phyloP scores from a whole-genome alignment of 495 filamentous ascomycete genomes.

The Pseudoneurospora amorphoporcata region DNA sequence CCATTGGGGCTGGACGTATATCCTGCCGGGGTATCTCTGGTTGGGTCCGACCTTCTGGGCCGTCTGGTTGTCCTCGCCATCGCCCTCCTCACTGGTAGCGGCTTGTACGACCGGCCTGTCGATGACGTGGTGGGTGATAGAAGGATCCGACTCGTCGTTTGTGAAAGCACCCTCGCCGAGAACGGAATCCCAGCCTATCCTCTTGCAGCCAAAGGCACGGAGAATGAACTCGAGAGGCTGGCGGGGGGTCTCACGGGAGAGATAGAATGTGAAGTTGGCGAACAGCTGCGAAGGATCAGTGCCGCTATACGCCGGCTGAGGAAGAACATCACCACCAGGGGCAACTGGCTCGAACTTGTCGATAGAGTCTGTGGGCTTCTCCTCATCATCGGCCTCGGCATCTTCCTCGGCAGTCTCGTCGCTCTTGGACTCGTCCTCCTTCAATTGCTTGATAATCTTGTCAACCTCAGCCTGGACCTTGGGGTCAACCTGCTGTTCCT shows the following conservation, averaged over 20 bases:
- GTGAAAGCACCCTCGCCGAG: conserved; percentile 89
- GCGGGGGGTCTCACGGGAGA: conserved; percentile 88
- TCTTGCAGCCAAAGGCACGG: conserved; percentile 88
- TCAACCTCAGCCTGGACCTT: conserved; percentile 46
- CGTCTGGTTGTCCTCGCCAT: conserved; percentile 46
- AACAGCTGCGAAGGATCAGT: conserved; percentile 60
- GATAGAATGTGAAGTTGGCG: conserved; percentile 76
- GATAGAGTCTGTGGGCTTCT: conserved; percentile 52
- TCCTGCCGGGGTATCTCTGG: conserved; percentile 73
- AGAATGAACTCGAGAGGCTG: conserved; percentile 89
- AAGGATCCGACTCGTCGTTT: conserved; percentile 69
- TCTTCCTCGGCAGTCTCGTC: conserved; percentile 34
- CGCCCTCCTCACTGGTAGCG: conserved; percentile 47
- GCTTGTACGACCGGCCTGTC: conserved; percentile 67
- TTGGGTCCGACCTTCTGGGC: conserved; percentile 40
- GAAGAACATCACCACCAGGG: conserved; percentile 74
- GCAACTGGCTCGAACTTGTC: conserved; percentile 77
- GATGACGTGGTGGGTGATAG: conserved; percentile 93
- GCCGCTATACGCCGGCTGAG: conserved; percentile 60
- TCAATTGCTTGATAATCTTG: conserved; percentile 43
- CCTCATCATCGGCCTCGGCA: conserved; percentile 39
- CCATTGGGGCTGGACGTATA: conserved; percentile 95
- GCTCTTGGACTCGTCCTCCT: conserved; percentile 29
- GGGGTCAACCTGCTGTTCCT: conserved; percentile 34
- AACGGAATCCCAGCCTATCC: conserved; percentile 85